phyloP scores from a whole-genome alignment of 306 rosid species.

The Coriaria nepalensis region DNA sequence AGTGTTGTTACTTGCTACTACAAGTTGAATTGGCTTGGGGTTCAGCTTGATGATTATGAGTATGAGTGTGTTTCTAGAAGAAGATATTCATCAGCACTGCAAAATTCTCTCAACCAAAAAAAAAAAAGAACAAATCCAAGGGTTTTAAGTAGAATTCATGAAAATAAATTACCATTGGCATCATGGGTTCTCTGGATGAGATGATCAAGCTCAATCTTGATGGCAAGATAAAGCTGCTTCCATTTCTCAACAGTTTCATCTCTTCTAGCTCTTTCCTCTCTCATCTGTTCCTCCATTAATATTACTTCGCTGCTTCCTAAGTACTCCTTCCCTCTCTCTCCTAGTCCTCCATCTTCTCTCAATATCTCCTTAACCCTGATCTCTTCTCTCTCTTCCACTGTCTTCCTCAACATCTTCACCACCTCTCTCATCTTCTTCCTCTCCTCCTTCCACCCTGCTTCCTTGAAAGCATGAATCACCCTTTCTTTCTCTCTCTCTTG shows the following conservation, averaged over 20 bases:
- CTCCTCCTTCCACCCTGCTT: slow-evolving; percentile 84
- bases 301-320: slow-evolving; percentile 28
- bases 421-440: slow-evolving; percentile 59
- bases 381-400: slow-evolving; percentile 48
- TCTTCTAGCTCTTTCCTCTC: slow-evolving; percentile 59
- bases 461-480: slow-evolving; percentile 60
- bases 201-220: slow-evolving; percentile 79
- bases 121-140: too few relatives aligned
- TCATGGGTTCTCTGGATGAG: slow-evolving; percentile 76
- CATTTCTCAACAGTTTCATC: slow-evolving; percentile 87
- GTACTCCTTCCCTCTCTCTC: slow-evolving; percentile 25
- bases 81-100: too few relatives aligned
- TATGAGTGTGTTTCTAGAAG: too few relatives aligned
- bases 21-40: too few relatives aligned
- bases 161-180: slow-evolving; percentile 4
- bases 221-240: slow-evolving; percentile 88
- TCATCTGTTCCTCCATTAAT: slow-evolving; percentile 49
- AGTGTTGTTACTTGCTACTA: too few relatives aligned
- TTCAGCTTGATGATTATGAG: too few relatives aligned
- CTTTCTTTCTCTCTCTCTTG: slow-evolving; percentile 57
- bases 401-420: slow-evolving; percentile 44
- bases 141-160: too few relatives aligned
- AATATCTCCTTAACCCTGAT: too few relatives aligned
- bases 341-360: slow-evolving; percentile 33
- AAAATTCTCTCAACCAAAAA: too few relatives aligned